Percentiles rank a stretch among this genome's conserved stretches.
Evolutionary conservation across 495 filamentous ascomycete genomes (phyloP).

Genomic region (Neurospora sp.): DNA sequence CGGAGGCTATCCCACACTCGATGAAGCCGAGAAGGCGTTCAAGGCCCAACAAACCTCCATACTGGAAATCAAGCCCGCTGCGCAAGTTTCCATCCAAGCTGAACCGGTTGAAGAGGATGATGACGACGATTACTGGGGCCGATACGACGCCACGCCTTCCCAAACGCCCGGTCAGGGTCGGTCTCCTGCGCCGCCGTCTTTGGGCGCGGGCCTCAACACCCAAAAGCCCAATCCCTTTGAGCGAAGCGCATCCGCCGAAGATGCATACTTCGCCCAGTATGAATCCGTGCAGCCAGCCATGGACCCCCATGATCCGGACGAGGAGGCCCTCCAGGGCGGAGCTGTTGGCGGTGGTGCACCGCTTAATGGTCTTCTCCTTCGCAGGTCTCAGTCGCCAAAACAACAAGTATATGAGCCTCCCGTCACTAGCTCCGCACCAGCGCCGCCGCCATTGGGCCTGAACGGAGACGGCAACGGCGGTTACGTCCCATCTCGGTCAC

Average conservation of each 20-base stretch:
- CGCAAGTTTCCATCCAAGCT: constrained; percentile 12
- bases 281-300: constrained; percentile 80
- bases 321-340: constrained; percentile 27
- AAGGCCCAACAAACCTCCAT: constrained; percentile 17
- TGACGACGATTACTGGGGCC: constrained; percentile 90
- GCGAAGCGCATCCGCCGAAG: constrained; percentile 42
- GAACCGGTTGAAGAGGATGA: constrained; percentile 50
- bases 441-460: constrained; percentile 29
- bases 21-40: constrained; percentile 36
- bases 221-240: constrained; percentile 21
- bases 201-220: constrained; percentile 4
- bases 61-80: neutral
- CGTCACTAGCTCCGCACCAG: neutral
- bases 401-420: neutral
- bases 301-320: constrained; percentile 76
- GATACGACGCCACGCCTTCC: constrained; percentile 78
- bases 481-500: neutral
- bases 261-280: constrained; percentile 82
- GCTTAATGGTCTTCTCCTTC: neutral
- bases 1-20: constrained; percentile 28
- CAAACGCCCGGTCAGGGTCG: constrained; percentile 60
- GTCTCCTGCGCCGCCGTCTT: constrained; percentile 43
- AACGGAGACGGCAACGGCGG: constrained; percentile 2
- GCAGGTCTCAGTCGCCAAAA: neutral
- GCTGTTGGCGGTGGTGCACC: neutral